phyloP scores from a whole-genome alignment of 257 asterid species.

The Knoxia roxburghii region DNA sequence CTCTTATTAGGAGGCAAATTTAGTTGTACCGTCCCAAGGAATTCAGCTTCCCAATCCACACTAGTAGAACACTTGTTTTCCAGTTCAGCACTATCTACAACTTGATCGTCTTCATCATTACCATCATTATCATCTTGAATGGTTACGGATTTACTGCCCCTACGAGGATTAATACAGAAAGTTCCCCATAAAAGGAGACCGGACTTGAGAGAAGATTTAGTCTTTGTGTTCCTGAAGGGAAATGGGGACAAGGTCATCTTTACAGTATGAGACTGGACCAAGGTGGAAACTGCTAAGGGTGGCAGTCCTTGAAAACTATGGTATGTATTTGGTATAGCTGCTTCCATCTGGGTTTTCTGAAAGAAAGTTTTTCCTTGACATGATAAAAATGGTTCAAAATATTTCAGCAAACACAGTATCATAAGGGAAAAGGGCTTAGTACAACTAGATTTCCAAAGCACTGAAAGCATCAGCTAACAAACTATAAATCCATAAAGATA shows the following conservation, averaged over 20 bases:
- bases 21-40: slow-evolving; percentile 50
- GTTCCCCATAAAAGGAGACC: slow-evolving; percentile 28
- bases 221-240: slow-evolving; percentile 23
- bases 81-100: background rate
- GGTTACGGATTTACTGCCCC: slow-evolving; percentile 16
- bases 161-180: slow-evolving; percentile 32
- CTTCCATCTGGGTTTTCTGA: slow-evolving; percentile 37
- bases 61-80: slow-evolving; percentile 18
- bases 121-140: slow-evolving; percentile 12
- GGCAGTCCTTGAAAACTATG: slow-evolving; percentile 37
- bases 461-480: too few species aligned
- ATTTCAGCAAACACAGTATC: background rate
- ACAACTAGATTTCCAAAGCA: background rate
- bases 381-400: background rate
- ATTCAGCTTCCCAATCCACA: slow-evolving; percentile 66
- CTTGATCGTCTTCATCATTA: slow-evolving; percentile 13
- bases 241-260: slow-evolving; percentile 15
- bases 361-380: too few species aligned
- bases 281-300: slow-evolving; percentile 18
- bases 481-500: too few species aligned
- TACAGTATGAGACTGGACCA: slow-evolving; percentile 12
- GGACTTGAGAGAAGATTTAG: slow-evolving; percentile 17
- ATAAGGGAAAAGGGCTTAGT: background rate
- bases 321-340: slow-evolving; percentile 29
- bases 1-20: slow-evolving; percentile 36